Evolutionary conservation across 2,329 filamentous ascomycete species (phyloP).

Genomic region (Epichloe gansuensis): DNA sequence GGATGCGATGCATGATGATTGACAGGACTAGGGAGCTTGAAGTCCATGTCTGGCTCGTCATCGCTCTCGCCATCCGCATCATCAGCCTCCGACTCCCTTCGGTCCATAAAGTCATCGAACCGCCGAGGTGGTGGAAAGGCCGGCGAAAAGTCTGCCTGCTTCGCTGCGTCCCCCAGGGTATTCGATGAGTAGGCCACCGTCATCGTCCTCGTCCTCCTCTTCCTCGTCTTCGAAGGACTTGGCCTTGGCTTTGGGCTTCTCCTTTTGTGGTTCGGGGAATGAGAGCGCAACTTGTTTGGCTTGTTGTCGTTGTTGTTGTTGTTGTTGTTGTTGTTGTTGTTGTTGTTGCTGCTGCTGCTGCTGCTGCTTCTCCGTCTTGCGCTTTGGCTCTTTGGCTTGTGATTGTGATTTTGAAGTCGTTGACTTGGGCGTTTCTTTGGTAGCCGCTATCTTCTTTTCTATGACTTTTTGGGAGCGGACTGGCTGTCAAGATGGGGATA

Average conservation of each 20-base stretch:
- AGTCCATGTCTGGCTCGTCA: constrained; percentile 35
- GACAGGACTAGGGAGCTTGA: constrained; percentile 43
- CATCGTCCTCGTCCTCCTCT: constrained; percentile 43
- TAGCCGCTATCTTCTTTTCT: constrained; percentile 14
- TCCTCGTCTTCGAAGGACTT: constrained; percentile 30
- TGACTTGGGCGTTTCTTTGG: constrained; percentile 12
- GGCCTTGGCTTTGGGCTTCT: constrained; percentile 18
- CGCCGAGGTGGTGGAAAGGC: constrained; percentile 34
- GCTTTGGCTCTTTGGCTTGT: constrained; percentile 12
- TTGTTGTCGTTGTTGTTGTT: constrained; percentile 18
- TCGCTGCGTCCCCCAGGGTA: constrained; percentile 37
- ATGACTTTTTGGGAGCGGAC: constrained; percentile 13
- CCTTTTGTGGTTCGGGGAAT: constrained; percentile 18
- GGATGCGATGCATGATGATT: constrained; percentile 24
- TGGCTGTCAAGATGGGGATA: constrained; percentile 50
- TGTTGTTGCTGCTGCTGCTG: constrained; percentile 14
- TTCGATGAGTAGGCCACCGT: constrained; percentile 46
- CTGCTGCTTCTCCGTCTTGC: constrained; percentile 23
- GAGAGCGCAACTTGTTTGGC: constrained; percentile 25
- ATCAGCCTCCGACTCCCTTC: constrained; percentile 31
- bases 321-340: constrained; percentile 17
- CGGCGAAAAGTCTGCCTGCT: constrained; percentile 34
- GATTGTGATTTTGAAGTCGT: constrained; percentile 1
- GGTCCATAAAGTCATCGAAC: constrained; percentile 42
- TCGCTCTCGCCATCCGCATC: constrained; percentile 36